phyloP scores from a whole-genome alignment of 1,284 basidiomycete species.

The Naganishia liquefaciens region DNA sequence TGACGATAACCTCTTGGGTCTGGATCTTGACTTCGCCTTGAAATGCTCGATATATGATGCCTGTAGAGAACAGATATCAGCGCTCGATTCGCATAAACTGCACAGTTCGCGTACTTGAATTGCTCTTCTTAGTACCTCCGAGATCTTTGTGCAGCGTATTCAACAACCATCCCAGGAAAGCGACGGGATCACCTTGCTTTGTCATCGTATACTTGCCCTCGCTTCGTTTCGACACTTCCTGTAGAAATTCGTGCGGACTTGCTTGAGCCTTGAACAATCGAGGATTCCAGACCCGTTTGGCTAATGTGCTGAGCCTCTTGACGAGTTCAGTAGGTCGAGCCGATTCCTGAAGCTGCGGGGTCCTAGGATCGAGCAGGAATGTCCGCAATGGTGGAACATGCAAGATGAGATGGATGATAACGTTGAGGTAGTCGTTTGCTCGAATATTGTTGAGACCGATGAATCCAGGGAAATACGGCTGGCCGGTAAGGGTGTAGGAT shows the following conservation, averaged over 20 bases:
- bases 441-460: constrained; percentile 98
- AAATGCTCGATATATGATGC: constrained; percentile 88
- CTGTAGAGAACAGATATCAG: constrained; percentile 53
- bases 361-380: constrained; percentile 75
- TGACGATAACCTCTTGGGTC: constrained; percentile 86
- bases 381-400: constrained; percentile 89
- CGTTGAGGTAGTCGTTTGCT: constrained; percentile 95
- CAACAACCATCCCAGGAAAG: constrained; percentile 93
- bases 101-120: constrained; percentile 65
- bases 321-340: constrained; percentile 67
- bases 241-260: constrained; percentile 94
- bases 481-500: constrained; percentile 78
- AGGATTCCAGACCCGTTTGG: constrained; percentile 95
- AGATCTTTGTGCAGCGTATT: constrained; percentile 90
- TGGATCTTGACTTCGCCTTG: constrained; percentile 92
- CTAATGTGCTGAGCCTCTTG: constrained; percentile 77
- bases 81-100: background rate
- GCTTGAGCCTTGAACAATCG: constrained; percentile 96
- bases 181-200: constrained; percentile 91
- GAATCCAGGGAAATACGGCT: constrained; percentile 87
- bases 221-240: constrained; percentile 88
- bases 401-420: constrained; percentile 87
- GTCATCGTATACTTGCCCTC: constrained; percentile 87
- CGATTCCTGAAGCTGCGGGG: constrained; percentile 46
- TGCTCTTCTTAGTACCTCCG: constrained; percentile 80